These are phyloP conservation scores for Pyrenophora graminea DNA, from an alignment of 2,329 filamentous ascomycete genomes.

Conservation along the genomic window DNA sequence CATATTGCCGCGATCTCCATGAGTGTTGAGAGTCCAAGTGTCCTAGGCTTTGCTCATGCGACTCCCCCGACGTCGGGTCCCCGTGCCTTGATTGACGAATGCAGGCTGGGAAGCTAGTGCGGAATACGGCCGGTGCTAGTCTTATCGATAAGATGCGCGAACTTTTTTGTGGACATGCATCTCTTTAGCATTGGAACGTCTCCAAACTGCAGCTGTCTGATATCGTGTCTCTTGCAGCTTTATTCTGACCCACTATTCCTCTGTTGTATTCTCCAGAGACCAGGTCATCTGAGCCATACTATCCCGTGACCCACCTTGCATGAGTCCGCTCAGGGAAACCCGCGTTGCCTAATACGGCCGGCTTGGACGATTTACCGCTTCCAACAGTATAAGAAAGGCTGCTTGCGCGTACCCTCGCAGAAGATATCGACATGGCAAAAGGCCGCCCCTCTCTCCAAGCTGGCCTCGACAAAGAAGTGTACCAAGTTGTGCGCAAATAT, in stretches of 20 bases:
- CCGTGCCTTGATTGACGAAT: conserved; percentile 33
- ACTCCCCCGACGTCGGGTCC: conserved; percentile 5
- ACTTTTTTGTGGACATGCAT: conserved; percentile 27
- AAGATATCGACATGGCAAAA: conserved; percentile 30
- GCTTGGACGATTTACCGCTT: too few relatives aligned
- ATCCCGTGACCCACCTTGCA: too few relatives aligned
- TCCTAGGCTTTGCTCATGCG: conserved; percentile 16
- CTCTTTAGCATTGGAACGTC: too few relatives aligned
- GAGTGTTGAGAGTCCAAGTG: conserved; percentile 7
- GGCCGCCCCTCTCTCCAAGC: conserved; percentile 41
- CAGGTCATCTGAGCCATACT: too few relatives aligned
- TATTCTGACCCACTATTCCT: too few relatives aligned
- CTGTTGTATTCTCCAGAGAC: too few relatives aligned
- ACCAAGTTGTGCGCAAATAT: conserved; percentile 77
- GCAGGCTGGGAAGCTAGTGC: conserved; percentile 4
- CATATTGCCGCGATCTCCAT: conserved; percentile 54
- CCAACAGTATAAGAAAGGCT: too few relatives aligned
- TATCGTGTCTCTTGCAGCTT: too few relatives aligned
- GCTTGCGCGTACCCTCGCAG: too few relatives aligned
- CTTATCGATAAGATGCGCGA: conserved; percentile 40
- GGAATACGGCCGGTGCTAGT: conserved; percentile 19
- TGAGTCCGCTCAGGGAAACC: too few relatives aligned
- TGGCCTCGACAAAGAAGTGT: conserved; percentile 60
- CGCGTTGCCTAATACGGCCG: too few relatives aligned
- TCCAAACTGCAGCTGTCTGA: too few relatives aligned